Evolutionary conservation across 2,329 filamentous ascomycete species (phyloP).

Genomic region (Botrytis byssoidea): DNA sequence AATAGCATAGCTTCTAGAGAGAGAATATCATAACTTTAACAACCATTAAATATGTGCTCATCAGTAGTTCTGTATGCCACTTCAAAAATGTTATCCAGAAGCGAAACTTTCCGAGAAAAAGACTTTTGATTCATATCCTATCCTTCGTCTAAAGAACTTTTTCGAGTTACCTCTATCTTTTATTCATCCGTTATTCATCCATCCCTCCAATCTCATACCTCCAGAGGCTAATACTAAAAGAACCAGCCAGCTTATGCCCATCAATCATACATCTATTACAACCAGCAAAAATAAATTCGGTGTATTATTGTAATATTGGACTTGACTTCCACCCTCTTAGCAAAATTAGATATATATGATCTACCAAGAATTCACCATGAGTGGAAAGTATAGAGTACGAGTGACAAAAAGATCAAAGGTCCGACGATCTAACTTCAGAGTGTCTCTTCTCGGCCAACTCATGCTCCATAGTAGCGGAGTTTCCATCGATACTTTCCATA

Average conservation of each 20-base stretch:
- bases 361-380: neutral
- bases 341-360: neutral
- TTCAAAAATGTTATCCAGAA: neutral
- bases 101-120: neutral
- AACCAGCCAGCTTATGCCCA: neutral
- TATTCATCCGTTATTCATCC: neutral
- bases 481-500: slow-evolving; percentile 21
- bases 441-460: slow-evolving; percentile 18
- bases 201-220: neutral
- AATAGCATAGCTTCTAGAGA: too few relatives aligned
- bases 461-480: slow-evolving; percentile 17
- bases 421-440: slow-evolving; percentile 7
- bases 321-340: too few relatives aligned
- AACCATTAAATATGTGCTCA: too few relatives aligned
- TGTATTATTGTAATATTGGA: neutral
- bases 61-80: too few relatives aligned
- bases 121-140: neutral
- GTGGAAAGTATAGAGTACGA: neutral
- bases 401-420: slow-evolving; percentile 4
- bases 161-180: neutral
- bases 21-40: too few relatives aligned
- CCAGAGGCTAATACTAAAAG: neutral
- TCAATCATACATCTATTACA: neutral
- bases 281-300: too few relatives aligned
- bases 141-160: fast-evolving